These are phyloP conservation scores for Aspergillus sparsus DNA, from an alignment of 495 filamentous ascomycete genomes.

Conservation along the genomic window DNA sequence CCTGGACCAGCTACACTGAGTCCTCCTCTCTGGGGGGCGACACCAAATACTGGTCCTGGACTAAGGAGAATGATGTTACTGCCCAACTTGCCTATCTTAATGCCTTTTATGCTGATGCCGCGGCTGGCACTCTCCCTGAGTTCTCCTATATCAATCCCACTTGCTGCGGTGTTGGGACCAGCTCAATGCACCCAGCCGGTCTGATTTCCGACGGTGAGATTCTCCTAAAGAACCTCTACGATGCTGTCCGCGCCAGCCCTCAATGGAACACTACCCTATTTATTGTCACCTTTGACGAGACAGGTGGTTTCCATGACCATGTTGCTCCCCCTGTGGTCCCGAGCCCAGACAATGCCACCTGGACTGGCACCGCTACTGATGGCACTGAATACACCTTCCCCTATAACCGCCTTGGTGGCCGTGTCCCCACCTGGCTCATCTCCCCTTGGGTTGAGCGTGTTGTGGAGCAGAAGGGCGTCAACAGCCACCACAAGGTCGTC, in stretches of 20 bases:
- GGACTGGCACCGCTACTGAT: too few species aligned
- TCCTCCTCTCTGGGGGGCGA: too few species aligned
- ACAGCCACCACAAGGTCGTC: too few species aligned
- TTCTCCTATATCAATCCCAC: constrained; percentile 56
- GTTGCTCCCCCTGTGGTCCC: too few species aligned
- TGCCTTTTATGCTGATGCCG: constrained; percentile 51
- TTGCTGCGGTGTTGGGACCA: constrained; percentile 51
- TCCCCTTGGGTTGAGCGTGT: too few species aligned
- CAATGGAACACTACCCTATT: constrained; percentile 51
- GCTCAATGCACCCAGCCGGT: constrained; percentile 57
- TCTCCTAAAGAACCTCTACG: constrained; percentile 56
- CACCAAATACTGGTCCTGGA: too few species aligned
- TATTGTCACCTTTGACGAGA: constrained; percentile 57
- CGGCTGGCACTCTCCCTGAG: constrained; percentile 54
- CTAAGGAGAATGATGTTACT: constrained; percentile 38
- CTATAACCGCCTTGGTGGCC: too few species aligned
- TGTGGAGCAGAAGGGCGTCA: too few species aligned
- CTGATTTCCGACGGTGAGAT: constrained; percentile 56
- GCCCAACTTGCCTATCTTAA: constrained; percentile 51
- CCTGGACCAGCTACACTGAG: too few species aligned
- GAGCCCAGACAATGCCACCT: too few species aligned
- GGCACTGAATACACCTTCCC: too few species aligned
- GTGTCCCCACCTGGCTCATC: too few species aligned
- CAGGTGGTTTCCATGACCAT: constrained; percentile 59
- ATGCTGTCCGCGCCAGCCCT: constrained; percentile 51